phyloP scores from a whole-genome alignment of 179 eudicot species.

The Amaranthus tricolor region DNA sequence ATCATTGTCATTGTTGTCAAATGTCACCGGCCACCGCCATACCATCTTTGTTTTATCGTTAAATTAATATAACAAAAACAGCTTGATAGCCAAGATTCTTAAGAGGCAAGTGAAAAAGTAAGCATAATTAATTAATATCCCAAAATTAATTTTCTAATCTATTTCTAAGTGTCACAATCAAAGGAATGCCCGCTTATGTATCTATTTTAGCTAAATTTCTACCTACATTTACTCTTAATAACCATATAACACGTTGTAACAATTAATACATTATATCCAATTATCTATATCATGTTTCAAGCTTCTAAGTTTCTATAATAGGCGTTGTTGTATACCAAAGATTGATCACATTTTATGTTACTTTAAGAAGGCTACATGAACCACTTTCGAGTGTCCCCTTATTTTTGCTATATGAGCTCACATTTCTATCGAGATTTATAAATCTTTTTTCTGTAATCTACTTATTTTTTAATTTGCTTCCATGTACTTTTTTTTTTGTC shows the following conservation, averaged over 20 bases:
- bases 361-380: no score
- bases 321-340: no score
- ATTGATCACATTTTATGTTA: no score
- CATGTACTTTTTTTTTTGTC: no score
- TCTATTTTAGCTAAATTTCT: background rate
- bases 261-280: background rate
- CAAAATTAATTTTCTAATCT: background rate
- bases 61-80: slow-evolving; percentile 12
- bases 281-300: background rate
- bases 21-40: slow-evolving; percentile 27
- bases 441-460: no score
- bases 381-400: no score
- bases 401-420: no score
- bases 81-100: background rate
- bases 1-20: slow-evolving; percentile 21
- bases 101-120: background rate
- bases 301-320: no score
- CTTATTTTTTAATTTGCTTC: no score
- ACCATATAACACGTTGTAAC: background rate
- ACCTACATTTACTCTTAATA: background rate
- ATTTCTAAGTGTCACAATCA: background rate
- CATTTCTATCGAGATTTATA: no score
- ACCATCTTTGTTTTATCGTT: slow-evolving; percentile 11
- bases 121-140: background rate
- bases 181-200: background rate